Base-by-base conservation (phyloP, 2,329 filamentous ascomycete genomes). In the Kalmusia sp. region DNA sequence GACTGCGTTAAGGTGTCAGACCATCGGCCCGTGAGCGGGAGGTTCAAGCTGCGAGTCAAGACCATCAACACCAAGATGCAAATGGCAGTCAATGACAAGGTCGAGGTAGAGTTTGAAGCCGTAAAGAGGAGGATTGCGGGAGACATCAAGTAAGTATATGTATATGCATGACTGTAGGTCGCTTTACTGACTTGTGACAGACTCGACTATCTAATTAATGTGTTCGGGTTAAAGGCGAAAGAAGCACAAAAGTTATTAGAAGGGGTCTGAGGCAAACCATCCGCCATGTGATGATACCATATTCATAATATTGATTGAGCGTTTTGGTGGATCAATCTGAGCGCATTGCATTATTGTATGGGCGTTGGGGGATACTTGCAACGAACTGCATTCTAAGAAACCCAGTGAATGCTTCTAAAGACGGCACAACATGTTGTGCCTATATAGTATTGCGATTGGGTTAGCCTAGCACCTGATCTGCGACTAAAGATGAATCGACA, bases 11-110 rank as follows among this genome's bases (percentile, higher is more conserved):
- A 88, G 55, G 90, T 93, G 4, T 96, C 91, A 27, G 95, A 99
- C 71, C 95, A 99, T 75, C 83, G 95, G 59, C 95, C 95, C 8
- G 95, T 99, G 25, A 96, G 89, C 57, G 95, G 90, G 1, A 80
- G 81, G 30, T 96, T 99, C 77, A 87, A 85, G 68, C 84, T 97
- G 49, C 86, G 90, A 47, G 83, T 97, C 54, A 99, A 98, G 80
- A 90, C 85, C 15, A 87, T 98, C 28, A 84, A 88, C 55, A 81
- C 85, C 5, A 83, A 85, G 64, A 83, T 85, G 68, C 84, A 91
- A 57, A 84, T 84, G 1, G 73, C 78, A 24, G 84, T 85, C 14
- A 91, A 88, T 87, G 88, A 90, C 66, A 83, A 86, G 64, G 91
- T 89, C 69, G 87, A 91, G 72, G 81, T 88, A 61, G 83, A 86